Percentiles rank a stretch among this genome's conserved stretches.
Evolutionary conservation across 2,329 filamentous ascomycete species (phyloP).

Genomic region (Diaporthe capsici): DNA sequence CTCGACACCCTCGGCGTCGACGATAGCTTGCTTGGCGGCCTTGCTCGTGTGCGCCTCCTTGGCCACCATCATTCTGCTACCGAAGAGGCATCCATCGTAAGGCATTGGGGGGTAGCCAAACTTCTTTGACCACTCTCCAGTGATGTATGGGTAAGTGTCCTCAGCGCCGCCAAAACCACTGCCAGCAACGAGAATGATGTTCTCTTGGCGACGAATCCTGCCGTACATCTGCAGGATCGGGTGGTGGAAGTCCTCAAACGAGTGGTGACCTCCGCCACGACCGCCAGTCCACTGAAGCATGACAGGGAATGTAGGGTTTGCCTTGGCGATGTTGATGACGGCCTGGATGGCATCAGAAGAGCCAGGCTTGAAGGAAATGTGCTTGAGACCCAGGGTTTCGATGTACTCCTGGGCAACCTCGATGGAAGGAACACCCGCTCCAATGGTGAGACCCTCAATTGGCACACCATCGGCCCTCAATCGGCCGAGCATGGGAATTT

Average conservation of each 20-base stretch:
- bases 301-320: constrained; percentile 94
- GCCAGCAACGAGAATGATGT: constrained; percentile 90
- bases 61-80: constrained; percentile 94
- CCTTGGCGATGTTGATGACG: constrained; percentile 92
- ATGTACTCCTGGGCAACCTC: constrained; percentile 96
- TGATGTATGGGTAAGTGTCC: constrained; percentile 93
- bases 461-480: constrained; percentile 88
- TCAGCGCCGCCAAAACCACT: constrained; percentile 93
- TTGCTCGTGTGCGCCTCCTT: constrained; percentile 92
- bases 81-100: constrained; percentile 92
- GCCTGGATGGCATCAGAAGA: constrained; percentile 89
- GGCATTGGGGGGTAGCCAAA: constrained; percentile 94
- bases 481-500: constrained; percentile 86
- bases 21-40: constrained; percentile 90
- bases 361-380: constrained; percentile 95
- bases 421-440: constrained; percentile 92
- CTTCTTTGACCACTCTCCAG: constrained; percentile 87
- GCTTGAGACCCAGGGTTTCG: constrained; percentile 90
- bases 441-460: constrained; percentile 92
- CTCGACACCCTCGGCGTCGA: constrained; percentile 85
- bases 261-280: constrained; percentile 94
- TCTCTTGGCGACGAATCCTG: constrained; percentile 86
- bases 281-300: constrained; percentile 96
- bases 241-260: constrained; percentile 94
- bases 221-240: constrained; percentile 93